Base-by-base conservation (phyloP, 495 filamentous ascomycete genomes). In the Xylaria flabelliformis region DNA sequence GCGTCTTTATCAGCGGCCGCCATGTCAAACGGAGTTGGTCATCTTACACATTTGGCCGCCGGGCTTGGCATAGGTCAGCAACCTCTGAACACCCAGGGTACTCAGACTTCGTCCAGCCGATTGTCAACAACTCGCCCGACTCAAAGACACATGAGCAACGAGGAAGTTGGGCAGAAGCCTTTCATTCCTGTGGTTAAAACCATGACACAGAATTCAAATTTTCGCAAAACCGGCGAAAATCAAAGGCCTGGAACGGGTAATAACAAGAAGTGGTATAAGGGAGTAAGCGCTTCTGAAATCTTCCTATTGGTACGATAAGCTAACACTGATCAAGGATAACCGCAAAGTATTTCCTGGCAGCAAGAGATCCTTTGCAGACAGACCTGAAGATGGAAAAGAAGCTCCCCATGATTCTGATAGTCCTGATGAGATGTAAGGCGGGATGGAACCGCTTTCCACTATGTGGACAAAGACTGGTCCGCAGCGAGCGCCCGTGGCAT, bases 381-480 rank as follows among this genome's bases (percentile, higher is more conserved):
- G 10, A 8, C 19, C 26, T n/a, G 24, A 67, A 17, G 70, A 61
- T 67, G 29, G 70, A 44, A 62, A 1, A 5, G 41, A 67, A 39
- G 51, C 26, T n/a, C 41, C 41, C 21, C 64, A 72, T 53, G 70
- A 72, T 42, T 72, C 70, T 29, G 70, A 72, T 3, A 67, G 63
- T 39, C 39, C 50, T 36, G 70, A 72, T 24, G 70, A 72, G 39
- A 67, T 72, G 70, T 72, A 55, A 72, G 39, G 17, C 17, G 61
- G 48, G 56, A 9, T 39, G 10, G 15, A 17, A 41, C 36, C 17
- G 29, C 36, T 69, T 9, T 21, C 36, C 12, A 64, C 46, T 24
- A 4, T 12, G 24, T 46, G 34, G 46, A n/a, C 5, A 56, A 29
- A 44, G 24, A 42, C 5, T 41, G 51, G 19, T 36, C 36, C 39